These are phyloP conservation scores for Penicillium atrosanguineum DNA, from an alignment of 495 filamentous ascomycete genomes.

Conservation along the genomic window DNA sequence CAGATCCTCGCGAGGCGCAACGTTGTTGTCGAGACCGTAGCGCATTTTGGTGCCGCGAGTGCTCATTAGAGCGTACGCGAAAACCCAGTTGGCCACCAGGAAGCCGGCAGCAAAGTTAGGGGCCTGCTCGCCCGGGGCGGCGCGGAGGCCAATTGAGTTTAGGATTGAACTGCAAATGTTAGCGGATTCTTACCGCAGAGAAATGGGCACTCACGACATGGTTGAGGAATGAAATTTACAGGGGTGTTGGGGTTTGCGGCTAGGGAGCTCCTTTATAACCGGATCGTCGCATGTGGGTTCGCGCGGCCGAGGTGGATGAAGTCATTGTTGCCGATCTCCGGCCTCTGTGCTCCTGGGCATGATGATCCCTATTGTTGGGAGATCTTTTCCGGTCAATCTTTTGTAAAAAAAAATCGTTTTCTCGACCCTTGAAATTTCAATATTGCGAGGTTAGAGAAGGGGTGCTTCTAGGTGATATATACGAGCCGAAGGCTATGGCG, in stretches of 20 bases:
- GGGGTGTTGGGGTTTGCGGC: background rate
- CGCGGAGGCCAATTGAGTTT: slow-evolving; percentile 25
- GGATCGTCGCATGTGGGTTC: slow-evolving; percentile 9
- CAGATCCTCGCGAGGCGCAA: slow-evolving; percentile 44
- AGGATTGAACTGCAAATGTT: slow-evolving; percentile 19
- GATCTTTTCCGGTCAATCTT: too few relatives aligned
- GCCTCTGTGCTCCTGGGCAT: background rate
- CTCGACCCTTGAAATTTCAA: too few relatives aligned
- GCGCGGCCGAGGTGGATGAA: slow-evolving; percentile 13
- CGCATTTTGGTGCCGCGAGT: slow-evolving; percentile 41
- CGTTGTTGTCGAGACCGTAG: slow-evolving; percentile 49
- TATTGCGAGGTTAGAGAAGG: too few relatives aligned
- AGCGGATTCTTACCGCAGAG: background rate
- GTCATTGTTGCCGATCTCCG: background rate
- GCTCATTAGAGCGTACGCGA: slow-evolving; percentile 44
- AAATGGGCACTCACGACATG: slow-evolving; percentile 11
- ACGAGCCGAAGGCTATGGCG: too few relatives aligned
- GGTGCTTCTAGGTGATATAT: too few relatives aligned
- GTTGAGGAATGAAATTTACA: background rate
- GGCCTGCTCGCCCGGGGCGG: slow-evolving; percentile 13
- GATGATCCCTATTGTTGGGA: background rate
- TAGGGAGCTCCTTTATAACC: background rate
- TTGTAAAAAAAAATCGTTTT: too few relatives aligned
- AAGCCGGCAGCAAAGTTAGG: slow-evolving; percentile 39
- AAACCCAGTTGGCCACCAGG: slow-evolving; percentile 45